phyloP scores from a whole-genome alignment of 139 green algal species.

The Diplosphaera chodatii region DNA sequence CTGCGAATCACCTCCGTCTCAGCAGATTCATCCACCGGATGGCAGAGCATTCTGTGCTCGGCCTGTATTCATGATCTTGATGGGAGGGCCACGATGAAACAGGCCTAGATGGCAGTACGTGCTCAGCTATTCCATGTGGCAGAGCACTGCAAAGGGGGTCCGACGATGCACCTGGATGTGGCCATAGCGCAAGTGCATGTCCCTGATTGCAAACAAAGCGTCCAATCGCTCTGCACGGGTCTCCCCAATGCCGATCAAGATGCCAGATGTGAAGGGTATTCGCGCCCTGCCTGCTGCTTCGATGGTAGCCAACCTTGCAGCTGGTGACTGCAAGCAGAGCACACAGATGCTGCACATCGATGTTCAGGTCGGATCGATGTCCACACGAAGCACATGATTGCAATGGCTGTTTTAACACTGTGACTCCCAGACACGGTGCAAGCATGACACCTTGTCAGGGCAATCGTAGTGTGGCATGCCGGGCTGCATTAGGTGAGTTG shows the following conservation, averaged over 20 bases:
- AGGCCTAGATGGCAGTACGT: no score
- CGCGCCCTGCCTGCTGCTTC: conserved; percentile 50
- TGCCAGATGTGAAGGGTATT: conserved; percentile 76
- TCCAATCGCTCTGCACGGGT: conserved; percentile 52
- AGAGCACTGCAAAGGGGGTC: no score
- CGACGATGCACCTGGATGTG: conserved; percentile 58
- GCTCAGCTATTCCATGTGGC: no score
- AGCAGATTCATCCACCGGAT: no score
- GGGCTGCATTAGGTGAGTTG: conserved; percentile 31
- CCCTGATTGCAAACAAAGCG: conserved; percentile 44
- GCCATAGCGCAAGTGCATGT: conserved; percentile 43
- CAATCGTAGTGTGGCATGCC: conserved; percentile 67
- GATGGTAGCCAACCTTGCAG: conserved; percentile 46
- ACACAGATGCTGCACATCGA: background rate
- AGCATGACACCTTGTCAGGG: conserved; percentile 63
- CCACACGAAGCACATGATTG: no score
- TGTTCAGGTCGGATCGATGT: no score
- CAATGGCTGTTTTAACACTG: no score
- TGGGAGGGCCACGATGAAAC: no score
- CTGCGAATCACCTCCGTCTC: no score
- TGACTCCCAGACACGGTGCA: no score
- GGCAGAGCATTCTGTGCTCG: no score
- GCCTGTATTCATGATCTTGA: no score
- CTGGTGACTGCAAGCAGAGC: conserved; percentile 27
- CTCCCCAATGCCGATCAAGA: conserved; percentile 85